A percentile compares a stretch with the other conserved stretches of the same genome.
phyloP scores from a whole-genome alignment of 345 rosid species.

The Firmiana major region DNA sequence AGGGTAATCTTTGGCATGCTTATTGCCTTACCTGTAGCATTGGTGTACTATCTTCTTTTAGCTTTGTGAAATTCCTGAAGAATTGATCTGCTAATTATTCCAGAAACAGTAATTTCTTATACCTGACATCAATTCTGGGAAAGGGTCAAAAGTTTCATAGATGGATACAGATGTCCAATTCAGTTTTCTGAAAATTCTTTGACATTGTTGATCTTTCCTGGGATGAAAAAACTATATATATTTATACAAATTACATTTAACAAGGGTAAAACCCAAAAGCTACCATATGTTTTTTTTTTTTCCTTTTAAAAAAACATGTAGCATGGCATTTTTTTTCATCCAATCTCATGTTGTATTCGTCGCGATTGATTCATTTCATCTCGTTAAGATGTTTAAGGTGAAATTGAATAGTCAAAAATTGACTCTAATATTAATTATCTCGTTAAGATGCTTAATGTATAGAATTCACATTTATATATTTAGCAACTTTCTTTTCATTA shows the following conservation, averaged over 20 bases:
- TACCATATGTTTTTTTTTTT: too few species aligned
- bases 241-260: neutral
- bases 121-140: neutral
- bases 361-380: too few species aligned
- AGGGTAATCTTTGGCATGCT: conserved; percentile 86
- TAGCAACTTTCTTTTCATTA: too few species aligned
- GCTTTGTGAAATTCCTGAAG: conserved; percentile 21
- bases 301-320: too few species aligned
- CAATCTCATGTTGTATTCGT: too few species aligned
- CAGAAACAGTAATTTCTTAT: neutral
- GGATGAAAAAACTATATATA: neutral
- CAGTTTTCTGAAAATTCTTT: conserved; percentile 3
- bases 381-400: too few species aligned
- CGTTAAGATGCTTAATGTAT: too few species aligned
- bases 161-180: neutral
- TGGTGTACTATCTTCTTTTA: conserved; percentile 74
- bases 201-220: neutral
- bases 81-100: neutral
- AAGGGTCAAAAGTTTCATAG: neutral
- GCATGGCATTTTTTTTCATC: too few species aligned
- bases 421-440: too few species aligned
- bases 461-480: too few species aligned
- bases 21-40: conserved; percentile 62
- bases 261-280: neutral
- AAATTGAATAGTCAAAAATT: too few species aligned